These are phyloP conservation scores for Coniferiporia weirii DNA, from an alignment of 1,284 basidiomycete genomes.

Conservation along the genomic window DNA sequence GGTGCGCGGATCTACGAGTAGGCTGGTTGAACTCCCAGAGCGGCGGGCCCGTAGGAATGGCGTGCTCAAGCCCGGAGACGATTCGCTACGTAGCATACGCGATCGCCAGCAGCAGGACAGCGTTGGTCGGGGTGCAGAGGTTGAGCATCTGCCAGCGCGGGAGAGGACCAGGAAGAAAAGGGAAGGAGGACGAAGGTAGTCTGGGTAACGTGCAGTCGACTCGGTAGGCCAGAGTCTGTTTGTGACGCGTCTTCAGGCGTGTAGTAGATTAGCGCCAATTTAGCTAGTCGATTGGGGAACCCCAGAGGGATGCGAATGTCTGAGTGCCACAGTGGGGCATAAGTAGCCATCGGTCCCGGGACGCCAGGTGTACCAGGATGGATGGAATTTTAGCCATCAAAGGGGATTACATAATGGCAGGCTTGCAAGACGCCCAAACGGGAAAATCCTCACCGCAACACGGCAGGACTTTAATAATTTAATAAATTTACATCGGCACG, in stretches of 20 bases:
- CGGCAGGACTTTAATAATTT: too few relatives aligned
- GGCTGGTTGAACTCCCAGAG: conserved; percentile 67
- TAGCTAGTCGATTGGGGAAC: conserved; percentile 24
- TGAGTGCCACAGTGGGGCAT: conserved; percentile 62
- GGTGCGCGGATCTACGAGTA: conserved; percentile 95
- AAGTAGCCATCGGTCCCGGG: conserved; percentile 40
- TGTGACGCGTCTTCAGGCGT: conserved; percentile 36
- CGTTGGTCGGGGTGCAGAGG: conserved; percentile 67
- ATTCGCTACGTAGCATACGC: conserved; percentile 72
- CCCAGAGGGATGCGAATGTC: conserved; percentile 13
- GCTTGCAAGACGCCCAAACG: too few relatives aligned
- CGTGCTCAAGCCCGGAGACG: conserved; percentile 30
- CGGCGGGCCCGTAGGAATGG: conserved; percentile 48
- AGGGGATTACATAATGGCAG: too few relatives aligned
- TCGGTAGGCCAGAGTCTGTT: conserved; percentile 30
- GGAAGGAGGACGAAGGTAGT: conserved; percentile 37
- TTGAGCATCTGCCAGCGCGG: conserved; percentile 27
- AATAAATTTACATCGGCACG: too few relatives aligned
- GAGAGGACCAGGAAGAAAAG: conserved; percentile 28
- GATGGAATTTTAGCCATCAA: too few relatives aligned
- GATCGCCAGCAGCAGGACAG: conserved; percentile 70
- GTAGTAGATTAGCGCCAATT: conserved; percentile 5
- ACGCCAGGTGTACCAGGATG: not conserved
- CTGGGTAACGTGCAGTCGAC: too few relatives aligned
- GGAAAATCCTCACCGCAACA: too few relatives aligned